Evolutionary conservation across 176 grass and related monocot species (phyloP), one percentile per base, ranked within the genome.

Genomic region (Guadua angustifolia): DNA sequence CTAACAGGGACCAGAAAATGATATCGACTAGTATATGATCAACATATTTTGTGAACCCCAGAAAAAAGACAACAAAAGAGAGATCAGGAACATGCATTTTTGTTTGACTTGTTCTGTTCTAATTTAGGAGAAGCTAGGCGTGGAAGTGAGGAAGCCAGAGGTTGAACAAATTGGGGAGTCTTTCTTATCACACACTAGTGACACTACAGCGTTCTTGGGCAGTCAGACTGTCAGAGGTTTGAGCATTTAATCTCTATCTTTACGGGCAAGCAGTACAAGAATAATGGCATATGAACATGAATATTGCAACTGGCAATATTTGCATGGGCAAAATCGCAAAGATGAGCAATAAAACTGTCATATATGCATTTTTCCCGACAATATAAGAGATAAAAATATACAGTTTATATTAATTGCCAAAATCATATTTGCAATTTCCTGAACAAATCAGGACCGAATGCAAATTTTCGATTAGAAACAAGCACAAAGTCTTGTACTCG

Each of bases 11-110:
- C 5, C 12, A 59, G 38, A 25, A 76, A 70, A n/a, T 69, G 7
- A n/a, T 45, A 6, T 22, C 14, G 7, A 49, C 6, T 2, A 5
- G 0, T 69, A 64, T 5, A 77, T 18, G 15, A 25, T 22, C 12
- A 17, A 25, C 19, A 8, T 9, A 43, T 17, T 17, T 59, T 69
- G 9, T 45, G 9, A 69, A 9, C 9, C 11, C 59, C 9, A 26
- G 40, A 61, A 51, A 18, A 52, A 56, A 3, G 35, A 68, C 13
- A 60, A 14, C 9, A 59, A 58, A 51, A 58, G 56, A 59, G 6
- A 33, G 68, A 55, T 44, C 6, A 53, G 43, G n/a, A 56, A 46
- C 4, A 14, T 67, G 6, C 7, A 71, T 61, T 88, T 88, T 79
- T 61, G 39, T 70, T 60, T 55, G 52, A 32, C 3, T 1, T 12